A percentile compares a stretch with the other conserved stretches of the same genome.
Evolutionary conservation across 2,329 filamentous ascomycete genomes (phyloP).

Genomic region (Fusarium armeniacum): DNA sequence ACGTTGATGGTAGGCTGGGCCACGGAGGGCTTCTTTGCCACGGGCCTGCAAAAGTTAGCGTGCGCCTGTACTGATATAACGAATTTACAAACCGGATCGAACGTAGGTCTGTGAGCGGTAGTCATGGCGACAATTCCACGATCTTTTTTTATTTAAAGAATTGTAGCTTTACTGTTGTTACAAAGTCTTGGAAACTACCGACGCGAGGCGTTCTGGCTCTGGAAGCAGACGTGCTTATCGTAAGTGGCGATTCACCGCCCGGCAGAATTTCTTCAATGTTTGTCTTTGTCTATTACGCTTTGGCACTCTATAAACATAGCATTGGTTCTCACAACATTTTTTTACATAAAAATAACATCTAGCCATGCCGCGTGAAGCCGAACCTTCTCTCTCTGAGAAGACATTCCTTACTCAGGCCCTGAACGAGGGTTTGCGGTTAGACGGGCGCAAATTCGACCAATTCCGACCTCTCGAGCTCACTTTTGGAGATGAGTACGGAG

Average conservation of each 20-base stretch:
- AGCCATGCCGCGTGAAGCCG: slow-evolving; percentile 90
- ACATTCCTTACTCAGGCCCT: slow-evolving; percentile 88
- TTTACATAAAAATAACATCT: slow-evolving; percentile 32
- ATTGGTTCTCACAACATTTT: slow-evolving; percentile 21
- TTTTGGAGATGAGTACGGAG: slow-evolving; percentile 92
- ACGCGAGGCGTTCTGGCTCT: slow-evolving; percentile 18
- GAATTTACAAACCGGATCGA: slow-evolving; percentile 80
- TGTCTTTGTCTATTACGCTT: slow-evolving; percentile 27
- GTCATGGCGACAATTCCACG: slow-evolving; percentile 64
- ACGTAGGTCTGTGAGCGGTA: slow-evolving; percentile 86
- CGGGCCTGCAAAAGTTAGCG: slow-evolving; percentile 72
- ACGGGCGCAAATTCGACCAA: slow-evolving; percentile 84
- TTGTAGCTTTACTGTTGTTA: slow-evolving; percentile 8
- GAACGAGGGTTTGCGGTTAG: slow-evolving; percentile 82
- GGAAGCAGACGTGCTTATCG: slow-evolving; percentile 21
- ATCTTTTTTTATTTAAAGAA: slow-evolving; percentile 5
- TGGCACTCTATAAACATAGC: slow-evolving; percentile 8
- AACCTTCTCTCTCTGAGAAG: slow-evolving; percentile 90
- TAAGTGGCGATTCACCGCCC: slow-evolving; percentile 58
- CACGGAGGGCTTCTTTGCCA: slow-evolving; percentile 94
- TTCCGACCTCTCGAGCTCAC: slow-evolving; percentile 82
- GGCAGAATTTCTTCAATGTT: slow-evolving; percentile 61
- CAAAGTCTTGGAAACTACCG: slow-evolving; percentile 3
- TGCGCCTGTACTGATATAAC: slow-evolving; percentile 5
- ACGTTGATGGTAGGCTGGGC: slow-evolving; percentile 95